Evolutionary conservation across 2,329 filamentous ascomycete species (phyloP).

Genomic region (Rasamsonia emersonii): DNA sequence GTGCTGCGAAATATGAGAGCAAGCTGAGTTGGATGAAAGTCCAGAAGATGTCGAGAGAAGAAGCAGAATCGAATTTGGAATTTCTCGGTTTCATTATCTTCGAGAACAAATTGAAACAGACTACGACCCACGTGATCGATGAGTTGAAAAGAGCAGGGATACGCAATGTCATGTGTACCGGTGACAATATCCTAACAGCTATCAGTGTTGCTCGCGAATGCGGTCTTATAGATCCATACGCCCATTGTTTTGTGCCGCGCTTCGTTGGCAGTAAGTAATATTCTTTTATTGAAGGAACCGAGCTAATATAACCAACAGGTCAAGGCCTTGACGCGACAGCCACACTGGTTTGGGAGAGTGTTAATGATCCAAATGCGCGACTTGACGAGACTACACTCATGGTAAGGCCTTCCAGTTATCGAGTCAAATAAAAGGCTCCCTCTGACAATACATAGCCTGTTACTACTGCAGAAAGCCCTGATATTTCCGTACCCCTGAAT

Average conservation of each 20-base stretch:
- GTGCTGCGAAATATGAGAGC: conserved; percentile 77
- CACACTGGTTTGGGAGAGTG: conserved; percentile 79
- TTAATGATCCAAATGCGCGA: conserved; percentile 72
- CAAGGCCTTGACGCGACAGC: conserved; percentile 64
- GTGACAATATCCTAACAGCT: conserved; percentile 94
- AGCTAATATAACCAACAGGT: conserved; percentile 36
- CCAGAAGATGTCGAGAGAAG: conserved; percentile 81
- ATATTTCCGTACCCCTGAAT: conserved; percentile 79
- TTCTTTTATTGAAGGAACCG: conserved; percentile 1
- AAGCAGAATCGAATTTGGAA: conserved; percentile 74
- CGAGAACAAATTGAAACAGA: conserved; percentile 94
- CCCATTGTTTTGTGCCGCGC: conserved; percentile 87
- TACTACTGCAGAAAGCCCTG: conserved; percentile 59
- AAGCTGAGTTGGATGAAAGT: conserved; percentile 90
- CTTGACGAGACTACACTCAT: conserved; percentile 71
- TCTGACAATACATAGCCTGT: conserved; percentile 49
- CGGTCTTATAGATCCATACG: conserved; percentile 66
- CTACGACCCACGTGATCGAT: conserved; percentile 68
- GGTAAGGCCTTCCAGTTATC: no score
- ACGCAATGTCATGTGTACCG: conserved; percentile 89
- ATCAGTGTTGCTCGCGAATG: conserved; percentile 93
- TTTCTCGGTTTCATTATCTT: conserved; percentile 98
- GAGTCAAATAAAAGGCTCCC: no score
- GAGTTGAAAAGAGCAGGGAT: conserved; percentile 80
- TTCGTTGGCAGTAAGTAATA: conserved; percentile 58